These are phyloP conservation scores for Choanephora cucurbitarum DNA, from an alignment of 371 early-diverging fungal species.

Conservation along the genomic window DNA sequence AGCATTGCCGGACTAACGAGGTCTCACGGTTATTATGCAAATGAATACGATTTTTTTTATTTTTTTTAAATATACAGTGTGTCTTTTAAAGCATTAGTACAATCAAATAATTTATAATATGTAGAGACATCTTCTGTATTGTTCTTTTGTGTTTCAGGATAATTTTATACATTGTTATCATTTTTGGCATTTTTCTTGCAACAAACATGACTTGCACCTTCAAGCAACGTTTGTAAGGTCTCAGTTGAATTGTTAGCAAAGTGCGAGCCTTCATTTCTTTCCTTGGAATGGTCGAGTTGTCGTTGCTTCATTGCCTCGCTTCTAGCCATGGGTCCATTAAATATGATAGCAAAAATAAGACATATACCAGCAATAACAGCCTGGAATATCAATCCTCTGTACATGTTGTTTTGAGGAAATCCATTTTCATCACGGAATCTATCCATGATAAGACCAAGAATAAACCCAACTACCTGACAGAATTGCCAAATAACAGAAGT, in stretches of 20 bases:
- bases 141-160: no score
- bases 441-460: conserved; percentile 39
- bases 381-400: conserved; percentile 41
- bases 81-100: no score
- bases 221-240: not conserved
- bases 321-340: conserved; percentile 38
- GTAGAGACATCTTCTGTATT: no score
- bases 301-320: conserved; percentile 9
- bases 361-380: conserved; percentile 33
- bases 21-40: no score
- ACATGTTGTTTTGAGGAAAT: conserved; percentile 38
- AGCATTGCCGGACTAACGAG: no score
- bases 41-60: no score
- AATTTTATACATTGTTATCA: not conserved
- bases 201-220: not conserved
- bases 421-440: conserved; percentile 39
- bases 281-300: not conserved
- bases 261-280: not conserved
- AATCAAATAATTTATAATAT: no score
- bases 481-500: conserved; percentile 47
- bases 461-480: conserved; percentile 35
- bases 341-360: conserved; percentile 31
- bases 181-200: not conserved
- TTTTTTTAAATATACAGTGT: no score
- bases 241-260: not conserved